Evolutionary conservation across 345 rosid species (phyloP), one percentile per base, ranked within the genome.

Genomic region (Arabidopsis arenosa): DNA sequence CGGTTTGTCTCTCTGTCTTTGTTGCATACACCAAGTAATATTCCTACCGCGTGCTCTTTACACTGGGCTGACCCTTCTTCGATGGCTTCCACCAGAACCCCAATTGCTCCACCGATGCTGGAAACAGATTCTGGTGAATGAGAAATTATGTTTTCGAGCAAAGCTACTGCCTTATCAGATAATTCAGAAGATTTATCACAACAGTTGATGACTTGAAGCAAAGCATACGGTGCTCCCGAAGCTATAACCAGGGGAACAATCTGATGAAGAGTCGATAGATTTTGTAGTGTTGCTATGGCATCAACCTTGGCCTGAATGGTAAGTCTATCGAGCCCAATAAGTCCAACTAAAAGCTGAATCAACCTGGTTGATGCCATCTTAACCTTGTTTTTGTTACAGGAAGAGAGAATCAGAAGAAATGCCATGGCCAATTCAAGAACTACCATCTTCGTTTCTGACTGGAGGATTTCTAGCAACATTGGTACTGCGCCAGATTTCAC

Each of bases 31-130:
- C 80, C 70, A 2, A 91, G 83, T 12, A 93, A 85, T 54, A 93
- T 82, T 2, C 86, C 90, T 37, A 82, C 94, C 0, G 97, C 96
- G 11, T 90, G 87, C 76, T 91, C 97, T 80, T 84, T 85, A 63
- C 93, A 82, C 11, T 82, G 87, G 0, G 28, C 58, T 7, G 92
- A 81, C 13, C 97, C 97, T 36, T 93, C 97, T 84, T 91, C 98
- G 0, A 93, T 80, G 45, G 66, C 82, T 85, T 91, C 94, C 2
- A 93, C 97, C 30, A 90, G 14, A 1, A 87, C 84, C n/a, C 68
- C 82, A 5, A 89, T 88, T 5, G 85, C 87, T 4, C 89, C 86
- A 5, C 68, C 43, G n/a, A 78, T 72, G 40, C 76, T 40, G 1
- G 80, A 82, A 0, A 87, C 51, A 0, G 88, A 90, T 5, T 57